A percentile compares a stretch with the other conserved stretches of the same genome.
phyloP scores from a whole-genome alignment of 768 basidiomycete species.

The Boletus rex-veris region DNA sequence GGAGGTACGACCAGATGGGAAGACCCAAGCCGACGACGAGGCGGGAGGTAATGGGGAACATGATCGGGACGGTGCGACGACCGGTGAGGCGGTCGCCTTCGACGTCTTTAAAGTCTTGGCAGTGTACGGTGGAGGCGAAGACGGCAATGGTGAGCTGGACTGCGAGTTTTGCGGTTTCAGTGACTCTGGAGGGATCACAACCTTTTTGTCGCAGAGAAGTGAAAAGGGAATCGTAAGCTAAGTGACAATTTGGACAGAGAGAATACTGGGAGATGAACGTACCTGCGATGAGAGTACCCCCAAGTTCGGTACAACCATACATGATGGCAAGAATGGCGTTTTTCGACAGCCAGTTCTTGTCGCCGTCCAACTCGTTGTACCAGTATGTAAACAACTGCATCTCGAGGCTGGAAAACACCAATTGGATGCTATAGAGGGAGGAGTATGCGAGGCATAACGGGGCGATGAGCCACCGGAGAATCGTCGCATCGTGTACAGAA shows the following conservation, averaged over 20 bases:
- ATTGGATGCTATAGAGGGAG: conserved; percentile 27
- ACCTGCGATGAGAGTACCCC: conserved; percentile 39
- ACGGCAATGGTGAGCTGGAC: conserved; percentile 36
- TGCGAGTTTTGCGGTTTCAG: conserved; percentile 29
- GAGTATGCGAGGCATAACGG: conserved; percentile 36
- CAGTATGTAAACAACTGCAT: conserved; percentile 32
- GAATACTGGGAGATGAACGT: neutral
- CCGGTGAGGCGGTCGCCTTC: conserved; percentile 38
- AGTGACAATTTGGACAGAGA: neutral
- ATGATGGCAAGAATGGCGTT: conserved; percentile 39
- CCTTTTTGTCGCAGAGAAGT: conserved; percentile 10
- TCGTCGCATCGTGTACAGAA: conserved; percentile 30
- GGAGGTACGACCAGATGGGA: conserved; percentile 36
- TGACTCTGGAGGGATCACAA: conserved; percentile 21
- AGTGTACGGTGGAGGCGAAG: conserved; percentile 45
- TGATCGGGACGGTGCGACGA: conserved; percentile 43
- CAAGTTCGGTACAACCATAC: conserved; percentile 37
- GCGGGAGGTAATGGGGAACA: conserved; percentile 37
- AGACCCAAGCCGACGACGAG: conserved; percentile 32
- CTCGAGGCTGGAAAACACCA: conserved; percentile 33
- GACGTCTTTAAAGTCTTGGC: conserved; percentile 47
- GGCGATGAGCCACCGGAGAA: conserved; percentile 37
- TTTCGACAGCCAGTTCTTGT: conserved; percentile 38
- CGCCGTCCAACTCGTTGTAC: conserved; percentile 39
- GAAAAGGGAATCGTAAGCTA: neutral